Evolutionary conservation across 2,329 filamentous ascomycete genomes (phyloP).

Genomic region (Pseudogymnoascus sp.): DNA sequence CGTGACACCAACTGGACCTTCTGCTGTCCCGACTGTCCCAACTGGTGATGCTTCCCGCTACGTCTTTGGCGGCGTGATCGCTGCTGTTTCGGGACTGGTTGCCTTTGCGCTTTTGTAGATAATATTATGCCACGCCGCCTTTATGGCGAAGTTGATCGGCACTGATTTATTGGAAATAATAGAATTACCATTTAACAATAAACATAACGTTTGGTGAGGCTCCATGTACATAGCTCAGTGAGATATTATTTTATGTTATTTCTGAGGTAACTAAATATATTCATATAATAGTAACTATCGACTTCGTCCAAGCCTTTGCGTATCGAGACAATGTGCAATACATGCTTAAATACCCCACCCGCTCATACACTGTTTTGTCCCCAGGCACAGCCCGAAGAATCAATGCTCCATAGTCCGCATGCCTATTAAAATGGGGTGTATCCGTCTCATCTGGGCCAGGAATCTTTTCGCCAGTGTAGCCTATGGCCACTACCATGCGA

Average conservation of each 20-base stretch:
- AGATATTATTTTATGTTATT: background rate
- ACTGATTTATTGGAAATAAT: background rate
- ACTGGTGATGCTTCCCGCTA: background rate
- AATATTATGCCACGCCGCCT: background rate
- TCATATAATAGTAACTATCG: background rate
- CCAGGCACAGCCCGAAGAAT: background rate
- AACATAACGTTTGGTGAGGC: background rate
- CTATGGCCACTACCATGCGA: background rate
- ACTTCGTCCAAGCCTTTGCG: background rate
- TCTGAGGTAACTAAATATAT: no score
- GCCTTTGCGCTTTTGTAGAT: background rate
- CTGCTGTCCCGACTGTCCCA: background rate
- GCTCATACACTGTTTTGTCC: background rate
- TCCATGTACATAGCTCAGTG: background rate
- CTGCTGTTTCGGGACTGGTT: background rate
- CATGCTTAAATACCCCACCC: background rate
- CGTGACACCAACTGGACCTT: background rate
- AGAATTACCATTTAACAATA: background rate
- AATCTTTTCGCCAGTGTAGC: background rate
- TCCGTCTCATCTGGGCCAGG: background rate
- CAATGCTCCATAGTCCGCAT: background rate
- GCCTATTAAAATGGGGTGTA: background rate
- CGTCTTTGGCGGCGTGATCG: background rate
- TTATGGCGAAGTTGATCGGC: background rate
- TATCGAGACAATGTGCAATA: background rate